Evolutionary conservation across 2,329 filamentous ascomycete genomes (phyloP).

Genomic region (Pestalotiopsis sp.): DNA sequence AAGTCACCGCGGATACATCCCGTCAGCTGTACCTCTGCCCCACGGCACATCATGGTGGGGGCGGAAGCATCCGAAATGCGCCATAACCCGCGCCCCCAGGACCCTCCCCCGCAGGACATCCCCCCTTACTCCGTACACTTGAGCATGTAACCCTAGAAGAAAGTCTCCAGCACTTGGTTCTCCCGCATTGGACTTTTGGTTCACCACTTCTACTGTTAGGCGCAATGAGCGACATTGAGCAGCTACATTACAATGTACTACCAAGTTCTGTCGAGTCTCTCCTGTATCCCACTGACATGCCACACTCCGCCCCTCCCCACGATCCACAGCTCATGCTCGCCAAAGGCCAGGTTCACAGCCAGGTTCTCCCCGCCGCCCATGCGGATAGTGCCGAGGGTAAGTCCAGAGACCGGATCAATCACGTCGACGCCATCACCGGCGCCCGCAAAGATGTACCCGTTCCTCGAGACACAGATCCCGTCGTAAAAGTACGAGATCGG

Average conservation of each 20-base stretch:
- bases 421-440: not conserved
- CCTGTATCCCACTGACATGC: not conserved
- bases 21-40: too few relatives aligned
- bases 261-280: not conserved
- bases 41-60: too few relatives aligned
- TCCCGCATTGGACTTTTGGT: too few relatives aligned
- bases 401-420: not conserved
- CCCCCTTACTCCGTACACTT: too few relatives aligned
- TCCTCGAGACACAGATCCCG: not conserved
- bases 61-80: too few relatives aligned
- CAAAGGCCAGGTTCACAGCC: not conserved
- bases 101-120: too few relatives aligned
- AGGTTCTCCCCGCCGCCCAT: not conserved
- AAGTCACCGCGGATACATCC: too few relatives aligned
- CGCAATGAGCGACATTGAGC: not conserved
- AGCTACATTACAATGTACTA: not conserved
- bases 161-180: too few relatives aligned
- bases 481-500: slow-evolving; percentile 3
- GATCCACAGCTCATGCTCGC: slow-evolving; percentile 3
- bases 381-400: not conserved
- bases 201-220: too few relatives aligned
- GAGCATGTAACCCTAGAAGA: too few relatives aligned
- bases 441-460: not conserved
- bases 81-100: too few relatives aligned
- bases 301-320: not conserved